These are phyloP conservation scores for Termitomyces heimii DNA, from an alignment of 768 basidiomycete species.

Conservation along the genomic window DNA sequence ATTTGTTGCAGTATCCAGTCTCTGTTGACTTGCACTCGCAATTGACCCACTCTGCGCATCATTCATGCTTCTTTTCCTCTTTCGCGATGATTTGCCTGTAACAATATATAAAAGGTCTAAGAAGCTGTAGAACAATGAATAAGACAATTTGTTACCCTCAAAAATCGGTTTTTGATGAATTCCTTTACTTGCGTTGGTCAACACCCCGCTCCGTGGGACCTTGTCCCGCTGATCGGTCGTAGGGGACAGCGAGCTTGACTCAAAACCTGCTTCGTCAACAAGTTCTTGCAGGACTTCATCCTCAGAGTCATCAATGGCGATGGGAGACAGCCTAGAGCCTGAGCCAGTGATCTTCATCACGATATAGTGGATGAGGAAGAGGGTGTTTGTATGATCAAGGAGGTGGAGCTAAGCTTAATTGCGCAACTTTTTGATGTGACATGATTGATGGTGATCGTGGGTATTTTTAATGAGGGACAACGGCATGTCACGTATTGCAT, in stretches of 20 bases:
- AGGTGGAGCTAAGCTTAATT: neutral
- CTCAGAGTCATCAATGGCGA: constrained; percentile 34
- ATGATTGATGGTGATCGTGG: neutral
- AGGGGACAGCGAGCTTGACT: neutral
- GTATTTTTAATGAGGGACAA: neutral
- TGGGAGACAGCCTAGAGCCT: constrained; percentile 30
- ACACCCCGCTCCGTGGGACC: neutral
- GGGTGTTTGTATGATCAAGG: neutral
- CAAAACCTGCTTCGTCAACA: constrained; percentile 15
- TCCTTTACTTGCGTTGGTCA: neutral
- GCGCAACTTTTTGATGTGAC: neutral
- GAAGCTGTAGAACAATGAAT: neutral
- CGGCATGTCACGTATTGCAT: neutral
- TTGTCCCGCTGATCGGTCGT: constrained; percentile 3
- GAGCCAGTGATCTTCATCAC: constrained; percentile 18
- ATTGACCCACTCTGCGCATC: neutral
- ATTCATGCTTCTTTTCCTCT: constrained; percentile 10
- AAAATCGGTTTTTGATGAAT: neutral
- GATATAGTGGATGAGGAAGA: neutral
- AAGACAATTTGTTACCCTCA: constrained; percentile 4
- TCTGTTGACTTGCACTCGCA: constrained; percentile 7
- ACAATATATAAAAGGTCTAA: neutral
- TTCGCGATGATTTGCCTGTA: constrained; percentile 4
- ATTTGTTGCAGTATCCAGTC: neutral
- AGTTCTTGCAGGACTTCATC: constrained; percentile 30